A percentile compares a stretch with the other conserved stretches of the same genome.
phyloP scores from a whole-genome alignment of 1,284 basidiomycete species.

The Rugiboletus extremiorientalis region DNA sequence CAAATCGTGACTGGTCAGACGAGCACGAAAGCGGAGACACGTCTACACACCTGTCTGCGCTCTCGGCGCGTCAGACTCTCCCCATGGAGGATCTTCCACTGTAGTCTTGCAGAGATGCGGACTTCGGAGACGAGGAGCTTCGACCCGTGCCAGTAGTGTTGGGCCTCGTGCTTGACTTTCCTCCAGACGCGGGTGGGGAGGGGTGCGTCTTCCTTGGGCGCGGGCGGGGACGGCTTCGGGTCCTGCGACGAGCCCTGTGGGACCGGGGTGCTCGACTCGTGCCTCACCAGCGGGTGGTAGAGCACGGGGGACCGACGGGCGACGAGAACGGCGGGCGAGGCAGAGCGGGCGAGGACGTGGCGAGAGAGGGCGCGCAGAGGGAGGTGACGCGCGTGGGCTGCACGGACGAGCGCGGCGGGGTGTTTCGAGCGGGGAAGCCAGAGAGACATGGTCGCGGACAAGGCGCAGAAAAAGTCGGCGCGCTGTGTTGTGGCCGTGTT shows the following conservation, averaged over 20 bases:
- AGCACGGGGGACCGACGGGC: constrained; percentile 5
- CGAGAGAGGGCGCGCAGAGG: constrained; percentile 16
- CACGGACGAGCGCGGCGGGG: constrained; percentile 45
- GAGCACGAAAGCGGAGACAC: background rate
- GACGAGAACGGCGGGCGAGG: constrained; percentile 17
- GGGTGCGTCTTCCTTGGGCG: constrained; percentile 56
- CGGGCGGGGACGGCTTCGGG: constrained; percentile 48
- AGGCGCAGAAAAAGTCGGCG: constrained; percentile 15
- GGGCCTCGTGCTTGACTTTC: constrained; percentile 92
- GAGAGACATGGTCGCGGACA: constrained; percentile 50
- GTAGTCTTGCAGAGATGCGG: constrained; percentile 83
- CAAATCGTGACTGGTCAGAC: background rate
- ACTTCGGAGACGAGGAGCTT: constrained; percentile 96
- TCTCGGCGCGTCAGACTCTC: constrained; percentile 91
- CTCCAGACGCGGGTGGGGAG: constrained; percentile 74
- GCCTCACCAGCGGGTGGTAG: constrained; percentile 2
- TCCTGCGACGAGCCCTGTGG: constrained; percentile 30
- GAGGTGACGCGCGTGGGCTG: constrained; percentile 29
- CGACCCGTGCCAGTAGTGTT: constrained; percentile 97
- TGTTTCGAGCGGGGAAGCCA: constrained; percentile 58
- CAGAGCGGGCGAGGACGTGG: constrained; percentile 20
- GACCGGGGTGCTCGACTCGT: constrained; percentile 17
- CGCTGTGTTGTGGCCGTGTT: constrained; percentile 28
- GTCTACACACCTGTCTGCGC: constrained; percentile 77
- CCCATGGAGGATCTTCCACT: constrained; percentile 92